Evolutionary conservation across 1,139 yeast species (phyloP).

Genomic region (Suhomyces guaymorum): DNA sequence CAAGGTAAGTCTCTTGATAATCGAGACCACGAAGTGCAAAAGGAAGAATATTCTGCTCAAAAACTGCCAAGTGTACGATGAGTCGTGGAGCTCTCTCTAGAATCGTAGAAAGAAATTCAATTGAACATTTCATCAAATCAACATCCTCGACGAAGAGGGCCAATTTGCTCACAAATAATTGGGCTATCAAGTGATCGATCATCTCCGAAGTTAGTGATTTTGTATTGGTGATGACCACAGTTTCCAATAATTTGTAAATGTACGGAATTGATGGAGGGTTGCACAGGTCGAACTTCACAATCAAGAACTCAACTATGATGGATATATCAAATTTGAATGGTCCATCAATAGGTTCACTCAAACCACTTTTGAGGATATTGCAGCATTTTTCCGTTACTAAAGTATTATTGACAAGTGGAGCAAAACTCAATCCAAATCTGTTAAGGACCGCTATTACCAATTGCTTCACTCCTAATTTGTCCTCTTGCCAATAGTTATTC

Average conservation of each 20-base stretch:
- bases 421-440: constrained; percentile 43
- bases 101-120: constrained; percentile 46
- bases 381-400: constrained; percentile 58
- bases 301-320: constrained; percentile 47
- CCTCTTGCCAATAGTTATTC: constrained; percentile 37
- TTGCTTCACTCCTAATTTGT: constrained; percentile 43
- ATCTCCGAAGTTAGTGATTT: constrained; percentile 30
- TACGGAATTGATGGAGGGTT: constrained; percentile 36
- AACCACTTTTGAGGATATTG: constrained; percentile 55
- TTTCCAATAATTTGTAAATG: constrained; percentile 44
- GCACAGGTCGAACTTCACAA: constrained; percentile 35
- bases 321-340: constrained; percentile 57
- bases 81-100: constrained; percentile 53
- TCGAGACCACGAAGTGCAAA: constrained; percentile 48
- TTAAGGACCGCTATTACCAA: constrained; percentile 42
- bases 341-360: constrained; percentile 54
- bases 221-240: constrained; percentile 39
- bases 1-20: constrained; percentile 63
- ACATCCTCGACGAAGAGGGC: constrained; percentile 50
- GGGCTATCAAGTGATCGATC: constrained; percentile 27
- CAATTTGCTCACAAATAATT: constrained; percentile 32
- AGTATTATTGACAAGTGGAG: constrained; percentile 34
- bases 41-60: constrained; percentile 38
- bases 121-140: constrained; percentile 50
- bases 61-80: constrained; percentile 36